These are phyloP conservation scores for Colletotrichum phormii DNA, from an alignment of 2,329 filamentous ascomycete genomes.

Conservation along the genomic window DNA sequence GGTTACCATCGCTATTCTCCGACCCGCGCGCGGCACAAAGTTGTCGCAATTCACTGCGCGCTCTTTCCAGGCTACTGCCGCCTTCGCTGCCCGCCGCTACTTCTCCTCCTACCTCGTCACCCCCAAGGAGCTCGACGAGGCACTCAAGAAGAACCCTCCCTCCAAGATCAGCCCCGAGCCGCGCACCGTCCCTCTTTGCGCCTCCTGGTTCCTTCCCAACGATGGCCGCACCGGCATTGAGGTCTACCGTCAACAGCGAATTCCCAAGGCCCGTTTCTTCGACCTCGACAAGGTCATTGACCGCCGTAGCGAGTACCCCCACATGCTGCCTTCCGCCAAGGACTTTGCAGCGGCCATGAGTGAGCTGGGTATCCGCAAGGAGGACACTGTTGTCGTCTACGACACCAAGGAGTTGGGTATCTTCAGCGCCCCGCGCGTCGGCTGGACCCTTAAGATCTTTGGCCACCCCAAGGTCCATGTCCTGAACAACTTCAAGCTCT, in stretches of 20 bases:
- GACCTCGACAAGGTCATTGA: conserved; percentile 94
- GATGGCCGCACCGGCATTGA: conserved; percentile 85
- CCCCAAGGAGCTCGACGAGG: conserved; percentile 83
- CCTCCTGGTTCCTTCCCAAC: conserved; percentile 96
- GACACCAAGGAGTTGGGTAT: conserved; percentile 92
- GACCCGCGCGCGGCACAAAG: conserved; percentile 51
- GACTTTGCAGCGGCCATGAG: conserved; percentile 91
- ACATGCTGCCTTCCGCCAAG: conserved; percentile 90
- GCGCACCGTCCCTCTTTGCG: conserved; percentile 88
- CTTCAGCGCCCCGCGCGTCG: conserved; percentile 92
- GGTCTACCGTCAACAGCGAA: conserved; percentile 83
- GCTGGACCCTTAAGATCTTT: conserved; percentile 92
- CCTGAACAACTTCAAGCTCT: conserved; percentile 95
- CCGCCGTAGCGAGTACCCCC: conserved; percentile 87
- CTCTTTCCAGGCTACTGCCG: conserved; percentile 48
- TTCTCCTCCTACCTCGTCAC: conserved; percentile 89
- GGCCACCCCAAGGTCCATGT: conserved; percentile 90
- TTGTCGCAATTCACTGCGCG: conserved; percentile 51
- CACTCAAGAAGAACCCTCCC: conserved; percentile 84
- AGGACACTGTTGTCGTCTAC: conserved; percentile 94
- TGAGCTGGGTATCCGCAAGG: conserved; percentile 84
- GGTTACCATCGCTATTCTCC: conserved; percentile 56
- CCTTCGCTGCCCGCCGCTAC: conserved; percentile 53
- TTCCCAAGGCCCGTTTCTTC: conserved; percentile 94
- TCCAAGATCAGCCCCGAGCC: conserved; percentile 84